These are phyloP conservation scores for Stropharia rugosoannulata DNA, from an alignment of 768 basidiomycete species.

Conservation along the genomic window DNA sequence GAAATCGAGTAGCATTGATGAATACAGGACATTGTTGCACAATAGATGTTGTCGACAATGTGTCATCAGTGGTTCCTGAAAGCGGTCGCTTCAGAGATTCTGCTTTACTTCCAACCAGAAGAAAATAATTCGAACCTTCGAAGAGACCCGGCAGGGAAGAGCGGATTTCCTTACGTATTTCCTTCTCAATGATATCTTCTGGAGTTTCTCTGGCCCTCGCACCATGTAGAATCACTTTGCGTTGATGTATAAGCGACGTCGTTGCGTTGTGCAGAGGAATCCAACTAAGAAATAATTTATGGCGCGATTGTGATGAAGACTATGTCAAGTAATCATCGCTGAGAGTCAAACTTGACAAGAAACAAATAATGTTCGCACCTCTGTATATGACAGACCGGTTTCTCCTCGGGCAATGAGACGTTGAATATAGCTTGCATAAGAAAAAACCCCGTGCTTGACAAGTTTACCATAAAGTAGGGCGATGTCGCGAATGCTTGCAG, in stretches of 20 bases:
- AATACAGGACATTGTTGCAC: conserved; percentile 44
- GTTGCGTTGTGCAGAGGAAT: conserved; percentile 67
- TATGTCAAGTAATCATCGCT: neutral
- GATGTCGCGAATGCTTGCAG: conserved; percentile 54
- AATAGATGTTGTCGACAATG: conserved; percentile 37
- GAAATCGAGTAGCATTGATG: conserved; percentile 61
- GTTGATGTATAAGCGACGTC: conserved; percentile 62
- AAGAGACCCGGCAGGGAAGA: conserved; percentile 66
- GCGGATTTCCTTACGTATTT: conserved; percentile 71
- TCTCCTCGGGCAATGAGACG: conserved; percentile 82
- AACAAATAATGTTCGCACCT: conserved; percentile 37
- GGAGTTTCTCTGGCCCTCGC: conserved; percentile 65
- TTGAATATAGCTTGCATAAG: conserved; percentile 74
- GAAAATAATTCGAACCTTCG: conserved; percentile 40
- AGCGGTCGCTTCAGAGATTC: neutral
- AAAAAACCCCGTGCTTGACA: conserved; percentile 68
- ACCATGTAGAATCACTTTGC: conserved; percentile 70
- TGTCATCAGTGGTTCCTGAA: conserved; percentile 29
- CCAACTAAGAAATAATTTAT: conserved; percentile 67
- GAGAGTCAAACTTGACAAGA: neutral
- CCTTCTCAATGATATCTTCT: conserved; percentile 67
- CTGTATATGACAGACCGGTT: conserved; percentile 48
- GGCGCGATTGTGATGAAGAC: conserved; percentile 51
- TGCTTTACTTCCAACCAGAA: neutral
- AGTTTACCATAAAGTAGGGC: conserved; percentile 72